Evolutionary conservation across 176 grass and related monocot species (phyloP), one percentile per base, ranked within the genome.

Genomic region (Calamus simplicifolius): DNA sequence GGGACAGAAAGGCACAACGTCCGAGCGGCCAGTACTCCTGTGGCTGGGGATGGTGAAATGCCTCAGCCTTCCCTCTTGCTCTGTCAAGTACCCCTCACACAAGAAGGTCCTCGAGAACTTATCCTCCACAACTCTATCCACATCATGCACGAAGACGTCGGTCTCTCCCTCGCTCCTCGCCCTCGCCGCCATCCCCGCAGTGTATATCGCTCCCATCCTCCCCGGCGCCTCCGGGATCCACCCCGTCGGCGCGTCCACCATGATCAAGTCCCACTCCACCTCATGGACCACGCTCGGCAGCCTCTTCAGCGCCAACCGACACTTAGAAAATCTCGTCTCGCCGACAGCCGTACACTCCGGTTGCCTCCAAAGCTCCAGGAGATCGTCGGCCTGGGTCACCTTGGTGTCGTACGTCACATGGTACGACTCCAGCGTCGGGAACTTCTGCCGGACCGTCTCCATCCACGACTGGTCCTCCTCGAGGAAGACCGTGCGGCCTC

Each of bases 231-330:
- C 49, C 16, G 62, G 16, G 19, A 65, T 12, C 48, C 51, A 65
- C 48, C 62, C 62, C 14, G 62, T 65, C 25, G 62, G 62, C 13
- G 62, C 62, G 3, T 65, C 62, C 62, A 65, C 62, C 62, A 65
- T 65, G 62, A 65, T 65, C 62, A 52, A 19, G 62, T 65, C 49
- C 62, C 62, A 65, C 48, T 65, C 62, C 62, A 65, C 62, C 49
- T 65, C 49, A 5, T 51, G 28, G 48, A 65, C 52, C 25, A 51
- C 62, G 16, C 25, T 51, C 19, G 62, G 62, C 21, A 65, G 16
- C 2, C 27, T 14, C 15, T 23, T 65, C 62, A 65, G 15, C 15
- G 62, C 62, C 49, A 65, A 7, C 21, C 2, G 25, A 49, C 62
- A 65, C 23, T 21, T 7, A 0, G 62, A 51, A 2, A 18, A 2